These are phyloP conservation scores for Neoboletus subvelutipes DNA, from an alignment of 768 basidiomycete species.

Conservation along the genomic window DNA sequence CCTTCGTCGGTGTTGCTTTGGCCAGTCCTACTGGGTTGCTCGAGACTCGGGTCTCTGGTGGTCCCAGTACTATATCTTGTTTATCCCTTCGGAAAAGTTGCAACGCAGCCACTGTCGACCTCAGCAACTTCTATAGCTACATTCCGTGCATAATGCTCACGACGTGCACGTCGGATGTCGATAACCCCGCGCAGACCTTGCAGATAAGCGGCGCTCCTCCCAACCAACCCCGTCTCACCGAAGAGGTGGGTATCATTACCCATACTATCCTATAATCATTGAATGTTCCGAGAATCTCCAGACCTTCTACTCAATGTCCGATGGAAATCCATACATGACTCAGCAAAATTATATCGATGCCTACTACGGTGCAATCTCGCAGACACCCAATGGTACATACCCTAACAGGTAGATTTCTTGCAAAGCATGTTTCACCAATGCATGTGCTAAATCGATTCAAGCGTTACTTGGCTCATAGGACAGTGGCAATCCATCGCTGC, in stretches of 20 bases:
- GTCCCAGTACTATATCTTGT: conserved; percentile 4
- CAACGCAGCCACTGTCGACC: conserved; percentile 17
- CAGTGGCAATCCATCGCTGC: conserved; percentile 22
- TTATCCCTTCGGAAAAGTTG: conserved; percentile 20
- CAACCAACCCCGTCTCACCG: conserved; percentile 16
- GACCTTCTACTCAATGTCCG: conserved; percentile 19
- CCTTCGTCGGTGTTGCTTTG: conserved; percentile 2
- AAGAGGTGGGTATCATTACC: conserved; percentile 7
- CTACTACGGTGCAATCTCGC: conserved; percentile 21
- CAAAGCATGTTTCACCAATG: not conserved
- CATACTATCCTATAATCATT: not conserved
- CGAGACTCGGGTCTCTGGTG: conserved; percentile 2
- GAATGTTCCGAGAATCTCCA: not conserved
- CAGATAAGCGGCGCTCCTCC: conserved; percentile 6
- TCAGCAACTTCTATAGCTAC: conserved; percentile 20
- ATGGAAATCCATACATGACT: conserved; percentile 18
- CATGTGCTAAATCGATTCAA: conserved; percentile 2
- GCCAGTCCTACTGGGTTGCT: conserved; percentile 3
- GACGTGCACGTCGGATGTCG: not conserved
- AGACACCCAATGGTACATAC: conserved; percentile 19
- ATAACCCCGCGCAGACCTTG: conserved; percentile 1
- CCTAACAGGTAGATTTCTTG: conserved; percentile 12
- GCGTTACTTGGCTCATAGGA: conserved; percentile 2
- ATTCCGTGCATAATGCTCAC: conserved; percentile 22
- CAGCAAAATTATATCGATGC: conserved; percentile 25